Evolutionary conservation across 495 filamentous ascomycete species (phyloP).

Genomic region (Trichoderma asperelloides): DNA sequence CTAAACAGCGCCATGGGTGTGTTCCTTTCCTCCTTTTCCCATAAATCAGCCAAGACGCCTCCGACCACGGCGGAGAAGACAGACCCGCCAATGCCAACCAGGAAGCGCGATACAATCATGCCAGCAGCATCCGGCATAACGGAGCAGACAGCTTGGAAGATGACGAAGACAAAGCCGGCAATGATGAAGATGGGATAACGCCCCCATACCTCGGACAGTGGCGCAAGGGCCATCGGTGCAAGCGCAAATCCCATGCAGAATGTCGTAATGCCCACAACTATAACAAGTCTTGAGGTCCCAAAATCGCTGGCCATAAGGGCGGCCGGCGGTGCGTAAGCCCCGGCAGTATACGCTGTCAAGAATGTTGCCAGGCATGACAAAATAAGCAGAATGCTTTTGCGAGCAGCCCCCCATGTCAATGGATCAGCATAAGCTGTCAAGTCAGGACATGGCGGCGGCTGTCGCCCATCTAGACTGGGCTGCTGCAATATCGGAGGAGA

Average conservation of each 20-base stretch:
- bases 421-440: slow-evolving; percentile 62
- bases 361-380: slow-evolving; percentile 68
- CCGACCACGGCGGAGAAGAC: slow-evolving; percentile 92
- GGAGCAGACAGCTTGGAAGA: slow-evolving; percentile 69
- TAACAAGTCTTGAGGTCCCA: slow-evolving; percentile 52
- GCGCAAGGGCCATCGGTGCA: slow-evolving; percentile 85
- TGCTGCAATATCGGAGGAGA: slow-evolving; percentile 35
- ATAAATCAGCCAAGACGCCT: slow-evolving; percentile 85
- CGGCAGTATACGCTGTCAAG: slow-evolving; percentile 73
- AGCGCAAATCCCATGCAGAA: slow-evolving; percentile 79
- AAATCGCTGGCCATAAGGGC: slow-evolving; percentile 55
- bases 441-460: slow-evolving; percentile 50
- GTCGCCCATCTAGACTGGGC: slow-evolving; percentile 12
- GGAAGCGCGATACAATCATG: slow-evolving; percentile 68
- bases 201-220: slow-evolving; percentile 82
- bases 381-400: slow-evolving; percentile 64
- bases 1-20: slow-evolving; percentile 86
- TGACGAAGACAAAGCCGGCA: slow-evolving; percentile 56
- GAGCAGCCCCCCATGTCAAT: slow-evolving; percentile 59
- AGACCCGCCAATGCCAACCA: slow-evolving; percentile 63
- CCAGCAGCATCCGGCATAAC: slow-evolving; percentile 61
- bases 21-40: slow-evolving; percentile 68
- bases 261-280: slow-evolving; percentile 68
- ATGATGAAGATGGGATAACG: slow-evolving; percentile 71
- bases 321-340: slow-evolving; percentile 65